A percentile compares a stretch with the other conserved stretches of the same genome.
These are phyloP conservation scores for Colletotrichum australisinense DNA, from an alignment of 2,329 filamentous ascomycete species.

Conservation along the genomic window DNA sequence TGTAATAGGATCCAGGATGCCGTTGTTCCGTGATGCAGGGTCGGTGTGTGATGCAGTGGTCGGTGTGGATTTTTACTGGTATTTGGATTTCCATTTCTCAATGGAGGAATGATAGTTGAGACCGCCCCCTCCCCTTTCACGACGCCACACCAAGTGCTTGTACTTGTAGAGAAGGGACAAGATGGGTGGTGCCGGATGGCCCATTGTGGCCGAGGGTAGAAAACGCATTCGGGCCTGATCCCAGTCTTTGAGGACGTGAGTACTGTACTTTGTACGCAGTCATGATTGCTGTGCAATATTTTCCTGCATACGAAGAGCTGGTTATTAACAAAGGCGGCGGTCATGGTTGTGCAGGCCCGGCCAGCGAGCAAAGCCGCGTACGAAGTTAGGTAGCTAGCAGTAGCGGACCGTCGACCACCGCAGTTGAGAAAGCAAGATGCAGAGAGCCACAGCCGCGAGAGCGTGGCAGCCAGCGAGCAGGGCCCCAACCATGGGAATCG, in stretches of 20 bases:
- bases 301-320: slow-evolving; percentile 1
- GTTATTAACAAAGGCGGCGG: background rate
- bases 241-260: background rate
- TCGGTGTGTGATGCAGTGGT: slow-evolving; percentile 7
- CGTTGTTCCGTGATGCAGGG: slow-evolving; percentile 9
- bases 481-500: background rate
- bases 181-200: background rate
- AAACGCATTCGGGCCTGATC: slow-evolving; percentile 11
- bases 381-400: background rate
- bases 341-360: background rate
- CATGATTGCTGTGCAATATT: background rate
- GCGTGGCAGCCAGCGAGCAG: background rate
- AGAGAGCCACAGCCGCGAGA: background rate
- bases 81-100: slow-evolving; percentile 17
- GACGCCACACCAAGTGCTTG: background rate
- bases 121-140: slow-evolving; percentile 20
- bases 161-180: background rate
- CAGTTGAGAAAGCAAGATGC: background rate
- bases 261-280: background rate
- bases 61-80: slow-evolving; percentile 12
- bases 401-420: background rate
- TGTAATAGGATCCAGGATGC: slow-evolving; percentile 10
- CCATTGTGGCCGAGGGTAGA: background rate
- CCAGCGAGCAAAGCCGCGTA: slow-evolving; percentile 3
- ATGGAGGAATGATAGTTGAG: slow-evolving; percentile 26